Percentiles rank a stretch among this genome's conserved stretches.
Evolutionary conservation across 2,329 filamentous ascomycete genomes (phyloP).

Genomic region (Stromatinia cepivora): DNA sequence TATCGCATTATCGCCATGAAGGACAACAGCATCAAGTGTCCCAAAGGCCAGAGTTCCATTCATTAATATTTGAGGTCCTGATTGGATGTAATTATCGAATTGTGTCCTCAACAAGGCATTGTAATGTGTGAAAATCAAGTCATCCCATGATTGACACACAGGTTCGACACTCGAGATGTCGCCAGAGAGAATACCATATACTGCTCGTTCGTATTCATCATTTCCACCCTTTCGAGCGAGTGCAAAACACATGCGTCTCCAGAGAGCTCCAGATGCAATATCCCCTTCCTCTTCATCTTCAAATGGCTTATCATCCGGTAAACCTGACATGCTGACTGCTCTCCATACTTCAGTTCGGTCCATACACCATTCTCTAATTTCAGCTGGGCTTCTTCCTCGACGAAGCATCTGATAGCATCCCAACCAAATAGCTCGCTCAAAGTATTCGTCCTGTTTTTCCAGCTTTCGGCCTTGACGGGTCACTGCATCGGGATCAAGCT

Average conservation of each 20-base stretch:
- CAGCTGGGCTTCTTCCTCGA: conserved; percentile 71
- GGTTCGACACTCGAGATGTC: conserved; percentile 76
- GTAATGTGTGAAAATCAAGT: conserved; percentile 83
- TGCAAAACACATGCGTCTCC: conserved; percentile 75
- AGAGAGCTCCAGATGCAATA: conserved; percentile 58
- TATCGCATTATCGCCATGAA: conserved; percentile 56
- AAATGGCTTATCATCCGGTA: conserved; percentile 56
- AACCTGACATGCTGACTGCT: conserved; percentile 75
- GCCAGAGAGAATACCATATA: conserved; percentile 87
- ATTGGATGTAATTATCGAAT: conserved; percentile 70
- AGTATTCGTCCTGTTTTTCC: conserved; percentile 80
- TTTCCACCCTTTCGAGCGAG: conserved; percentile 67
- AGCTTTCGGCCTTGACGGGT: conserved; percentile 74
- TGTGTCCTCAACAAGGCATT: conserved; percentile 80
- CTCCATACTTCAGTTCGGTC: conserved; percentile 88
- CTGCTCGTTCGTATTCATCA: conserved; percentile 80
- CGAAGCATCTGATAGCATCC: conserved; percentile 93
- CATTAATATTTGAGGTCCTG: conserved; percentile 53
- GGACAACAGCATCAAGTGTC: conserved; percentile 64
- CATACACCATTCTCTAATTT: conserved; percentile 82
- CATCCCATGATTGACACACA: conserved; percentile 79
- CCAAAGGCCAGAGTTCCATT: conserved; percentile 58
- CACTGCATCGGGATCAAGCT: conserved; percentile 89
- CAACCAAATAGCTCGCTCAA: conserved; percentile 88
- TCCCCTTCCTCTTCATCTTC: conserved; percentile 49